Evolutionary conservation across 2,329 filamentous ascomycete genomes (phyloP), one percentile per base, ranked within the genome.

Genomic region (Alternaria sp.): DNA sequence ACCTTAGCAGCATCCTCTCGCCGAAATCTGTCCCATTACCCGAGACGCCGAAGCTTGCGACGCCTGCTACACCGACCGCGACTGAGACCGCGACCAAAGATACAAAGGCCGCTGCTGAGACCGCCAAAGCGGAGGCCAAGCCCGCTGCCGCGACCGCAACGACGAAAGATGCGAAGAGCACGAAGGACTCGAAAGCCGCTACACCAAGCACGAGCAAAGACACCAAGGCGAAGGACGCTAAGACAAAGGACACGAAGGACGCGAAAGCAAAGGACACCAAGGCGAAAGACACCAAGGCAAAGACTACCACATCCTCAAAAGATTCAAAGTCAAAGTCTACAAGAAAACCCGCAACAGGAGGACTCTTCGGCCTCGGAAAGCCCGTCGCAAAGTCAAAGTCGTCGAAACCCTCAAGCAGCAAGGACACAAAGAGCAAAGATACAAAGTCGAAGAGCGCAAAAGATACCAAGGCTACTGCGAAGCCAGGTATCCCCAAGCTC

Each of bases 11-110:
- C 2, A 60, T 74, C 7, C 67, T 75, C 15, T 76, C 73, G 13
- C 74, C 74, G 5, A 62, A 64, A 30, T 71, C 68, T 9, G 72
- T 71, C 45, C 72, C 75, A 4, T 63, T 77, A 4, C 74, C 73
- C 13, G 64, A 68, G 11, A 77, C 74, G n/a, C 75, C 72, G 6
- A 66, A 51, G 21, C 51, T 57, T 17, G 62, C 70, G 17, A 65
- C 46, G 13, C 54, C 61, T 15, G 60, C 49, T 51, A 55, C 56
- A 45, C 50, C 60, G 19, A 55, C 17, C 1, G 19, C 43, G 19
- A 45, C 43, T 6, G 19, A 19, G 17, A 21, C 58, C 17, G n/a
- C 50, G 12, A 54, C 40, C 21, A 28, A 51, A 19, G 52, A 62
- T 19, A 28, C 59, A 36, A 59, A 51, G 26, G n/a, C 32, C 8